Base-by-base conservation (phyloP, 140 eudicot species). In the Anethum foeniculum region DNA sequence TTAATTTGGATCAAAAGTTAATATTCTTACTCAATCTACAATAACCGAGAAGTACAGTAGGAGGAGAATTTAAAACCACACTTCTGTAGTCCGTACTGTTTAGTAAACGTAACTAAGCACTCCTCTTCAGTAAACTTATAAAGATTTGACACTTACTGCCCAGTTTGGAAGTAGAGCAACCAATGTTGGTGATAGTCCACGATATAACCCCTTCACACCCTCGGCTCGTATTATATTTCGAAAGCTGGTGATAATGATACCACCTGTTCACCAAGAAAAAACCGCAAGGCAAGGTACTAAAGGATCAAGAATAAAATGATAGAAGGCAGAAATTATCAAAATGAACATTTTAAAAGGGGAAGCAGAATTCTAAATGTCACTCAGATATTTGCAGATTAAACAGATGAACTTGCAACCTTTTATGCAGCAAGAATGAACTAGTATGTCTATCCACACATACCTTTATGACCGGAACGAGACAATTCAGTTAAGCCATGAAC, bases 111-210 rank as follows among this genome's bases (percentile, higher is more conserved):
- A 71, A 38, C 23, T 71, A 71, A 71, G 10, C 25, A 69, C 48
- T 71, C 36, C n/a, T 36, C 76, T 34, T 18, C 76, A 71, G 8
- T 19, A 71, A 71, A 21, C 16, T 12, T 25, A 25, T 7, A 64
- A 27, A 64, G 25, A 3, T 34, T 34, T 9, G 36, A 72, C 25
- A 85, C 97, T 94, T 77, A 94, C 98, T 28, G 97, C 98, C 98
- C 98, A 94, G 79, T 90, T 94, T 58, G 98, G 98, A 86, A 94
- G 97, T 79, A 94, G 56, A 58, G 97, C 98, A 65, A 91, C 78
- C 77, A 94, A 47, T 43, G 97, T 94, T 68, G 98, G 98, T 38
- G 98, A 88, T 77, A 94, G 96, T 34, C 98, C 98, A 3, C 97
- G 94, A 58, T 94, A 94, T 79, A 94, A 65, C 80, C 97, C 98